Percentiles rank a stretch among this genome's conserved stretches.
Conservation (phyloP, 306 rosid species). For the Styphnolobium japonicum region DNA sequence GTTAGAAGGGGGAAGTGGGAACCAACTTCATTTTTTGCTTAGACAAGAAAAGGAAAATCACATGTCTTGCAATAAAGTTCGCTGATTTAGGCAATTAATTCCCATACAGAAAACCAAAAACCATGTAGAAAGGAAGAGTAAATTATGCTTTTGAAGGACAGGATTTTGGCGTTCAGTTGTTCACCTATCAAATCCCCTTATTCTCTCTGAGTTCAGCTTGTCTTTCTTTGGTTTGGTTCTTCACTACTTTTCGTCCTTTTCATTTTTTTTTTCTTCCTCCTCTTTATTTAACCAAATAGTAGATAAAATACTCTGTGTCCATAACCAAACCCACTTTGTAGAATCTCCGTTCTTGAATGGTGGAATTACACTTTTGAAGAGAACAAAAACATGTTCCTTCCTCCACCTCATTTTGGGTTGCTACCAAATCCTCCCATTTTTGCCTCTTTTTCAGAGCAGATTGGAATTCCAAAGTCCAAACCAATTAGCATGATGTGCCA, state of each 20-base stretch:
- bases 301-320: neutral
- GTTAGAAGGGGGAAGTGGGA: slow-evolving; percentile 36
- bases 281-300: slow-evolving; percentile 11
- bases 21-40: slow-evolving; percentile 23
- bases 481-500: slow-evolving; percentile 22
- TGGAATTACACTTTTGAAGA: slow-evolving; percentile 17
- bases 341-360: slow-evolving; percentile 17
- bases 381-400: slow-evolving; percentile 41
- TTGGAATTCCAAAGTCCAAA: slow-evolving; percentile 35
- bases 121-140: slow-evolving; percentile 27
- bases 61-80: slow-evolving; percentile 37
- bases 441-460: slow-evolving; percentile 53
- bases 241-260: neutral
- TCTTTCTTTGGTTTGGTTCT: slow-evolving; percentile 32
- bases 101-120: slow-evolving; percentile 20
- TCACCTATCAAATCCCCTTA: slow-evolving; percentile 42
- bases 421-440: slow-evolving; percentile 34
- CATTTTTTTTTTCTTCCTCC: neutral
- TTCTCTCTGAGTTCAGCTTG: slow-evolving; percentile 21
- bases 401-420: slow-evolving; percentile 39
- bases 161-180: slow-evolving; percentile 22
- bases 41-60: slow-evolving; percentile 39
- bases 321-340: slow-evolving; percentile 42
- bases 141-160: slow-evolving; percentile 44
- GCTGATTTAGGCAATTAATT: slow-evolving; percentile 7